Evolutionary conservation across 1,284 basidiomycete species (phyloP).

Genomic region (Pseudozyma pruni): DNA sequence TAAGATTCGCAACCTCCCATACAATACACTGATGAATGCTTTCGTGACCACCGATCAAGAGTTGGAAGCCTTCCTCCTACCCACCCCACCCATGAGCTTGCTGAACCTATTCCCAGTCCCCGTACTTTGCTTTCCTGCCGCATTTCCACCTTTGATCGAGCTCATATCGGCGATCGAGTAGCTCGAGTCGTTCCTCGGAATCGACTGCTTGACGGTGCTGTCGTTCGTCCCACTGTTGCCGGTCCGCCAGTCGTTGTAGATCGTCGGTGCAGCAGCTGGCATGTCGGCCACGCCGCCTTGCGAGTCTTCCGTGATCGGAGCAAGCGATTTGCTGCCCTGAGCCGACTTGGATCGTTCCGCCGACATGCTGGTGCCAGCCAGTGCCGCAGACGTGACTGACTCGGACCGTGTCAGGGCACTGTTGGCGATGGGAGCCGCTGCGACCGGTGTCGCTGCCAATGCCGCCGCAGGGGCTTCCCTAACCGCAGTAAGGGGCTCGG

Average conservation of each 20-base stretch:
- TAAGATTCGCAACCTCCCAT: conserved; percentile 75
- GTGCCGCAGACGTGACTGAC: conserved; percentile 7
- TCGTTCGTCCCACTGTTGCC: background rate
- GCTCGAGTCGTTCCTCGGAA: conserved; percentile 21
- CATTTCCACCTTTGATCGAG: conserved; percentile 17
- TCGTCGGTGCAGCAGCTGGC: conserved; percentile 19
- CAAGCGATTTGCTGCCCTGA: conserved; percentile 9
- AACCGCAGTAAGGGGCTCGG: conserved; percentile 5
- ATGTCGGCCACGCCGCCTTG: conserved; percentile 34
- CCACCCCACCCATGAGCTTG: conserved; percentile 44
- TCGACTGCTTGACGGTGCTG: conserved; percentile 11
- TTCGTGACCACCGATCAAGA: conserved; percentile 68
- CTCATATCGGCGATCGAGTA: conserved; percentile 19
- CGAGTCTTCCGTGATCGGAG: conserved; percentile 42
- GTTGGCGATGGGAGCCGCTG: background rate
- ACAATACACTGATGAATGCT: conserved; percentile 85
- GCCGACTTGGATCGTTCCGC: conserved; percentile 7
- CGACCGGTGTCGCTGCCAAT: background rate
- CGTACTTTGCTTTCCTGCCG: conserved; percentile 2
- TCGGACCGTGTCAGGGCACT: conserved; percentile 11
- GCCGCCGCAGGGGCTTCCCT: conserved; percentile 2
- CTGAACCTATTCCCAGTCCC: conserved; percentile 29
- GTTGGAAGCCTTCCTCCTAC: conserved; percentile 25
- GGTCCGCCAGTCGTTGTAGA: background rate
- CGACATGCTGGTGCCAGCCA: background rate